Base-by-base conservation (phyloP, 2,329 filamentous ascomycete species). In the Fusarium camptoceras region DNA sequence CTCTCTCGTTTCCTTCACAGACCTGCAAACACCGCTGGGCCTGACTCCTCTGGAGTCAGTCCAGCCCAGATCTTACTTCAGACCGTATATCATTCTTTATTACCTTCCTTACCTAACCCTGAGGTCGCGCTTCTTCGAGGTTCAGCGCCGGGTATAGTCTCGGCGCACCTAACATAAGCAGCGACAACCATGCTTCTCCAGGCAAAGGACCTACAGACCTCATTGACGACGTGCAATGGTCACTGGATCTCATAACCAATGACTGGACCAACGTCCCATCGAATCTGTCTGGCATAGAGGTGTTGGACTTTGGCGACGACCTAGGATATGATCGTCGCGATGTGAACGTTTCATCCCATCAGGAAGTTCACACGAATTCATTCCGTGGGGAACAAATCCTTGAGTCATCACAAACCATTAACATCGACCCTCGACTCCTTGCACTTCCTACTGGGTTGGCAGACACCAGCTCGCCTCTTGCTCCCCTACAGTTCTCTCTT, bases 221-320 rank as follows among this genome's bases (percentile, higher is more conserved):
- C 30, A 51, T 57, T 27, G 31, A 14, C 44, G 9, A 57, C 8
- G 6, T 8, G 4, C 25, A 31, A 54, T 54, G 47, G 34, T 12
- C 3, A 3, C 25, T 27, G 25, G 25, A 5, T 4, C 2, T 31
- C 31, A 18, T 5, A 5, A 42, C 1, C 10, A 16, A 24, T 12
- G 11, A 5, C 9, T 25, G 25, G 31, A 25, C 25, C 3, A 20
- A 11, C 5, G 0, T 18, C 10, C 1, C 2, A 0, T 2, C 2
- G 18, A 1, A 2, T 15, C 10, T 10, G 3, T 14, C 12, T 12
- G 6, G 5, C 18, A 2, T 27, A 28, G 53, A 39, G 14, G 8
- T 58, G 6, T n/a, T 15, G n/a, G 55, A 12, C 22, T 37, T 24
- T 6, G 3, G 9, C 8, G 2, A n/a, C 14, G 43, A n/a, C 24